Evolutionary conservation across 768 basidiomycete species (phyloP).

Genomic region (Boletus rufocinnamomeus): DNA sequence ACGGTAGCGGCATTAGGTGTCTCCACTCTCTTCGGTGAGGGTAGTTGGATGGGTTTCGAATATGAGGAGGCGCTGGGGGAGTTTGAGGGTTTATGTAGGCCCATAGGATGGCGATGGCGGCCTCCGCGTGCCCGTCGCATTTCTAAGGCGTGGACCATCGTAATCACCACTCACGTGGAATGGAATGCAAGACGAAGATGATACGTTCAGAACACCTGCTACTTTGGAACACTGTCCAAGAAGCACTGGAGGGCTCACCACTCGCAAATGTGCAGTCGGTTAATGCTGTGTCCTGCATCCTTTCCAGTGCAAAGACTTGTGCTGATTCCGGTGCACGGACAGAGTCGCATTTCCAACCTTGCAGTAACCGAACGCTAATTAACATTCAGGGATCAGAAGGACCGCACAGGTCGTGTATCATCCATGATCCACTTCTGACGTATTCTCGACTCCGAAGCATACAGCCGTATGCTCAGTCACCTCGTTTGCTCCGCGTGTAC

Average conservation of each 20-base stretch:
- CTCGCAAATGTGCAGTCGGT: not conserved
- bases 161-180: slow-evolving; percentile 22
- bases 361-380: slow-evolving; percentile 8
- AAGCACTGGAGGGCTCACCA: slow-evolving; percentile 7
- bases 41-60: slow-evolving; percentile 15
- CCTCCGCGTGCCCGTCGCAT: slow-evolving; percentile 30
- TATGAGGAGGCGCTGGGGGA: slow-evolving; percentile 12
- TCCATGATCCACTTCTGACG: slow-evolving; percentile 10
- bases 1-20: slow-evolving; percentile 27
- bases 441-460: slow-evolving; percentile 14
- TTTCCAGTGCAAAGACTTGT: slow-evolving; percentile 8
- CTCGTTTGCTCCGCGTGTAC: slow-evolving; percentile 22
- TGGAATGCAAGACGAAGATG: slow-evolving; percentile 11
- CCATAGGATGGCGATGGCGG: slow-evolving; percentile 14
- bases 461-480: slow-evolving; percentile 10
- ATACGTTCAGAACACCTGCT: not conserved
- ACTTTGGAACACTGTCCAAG: not conserved
- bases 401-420: slow-evolving; percentile 3
- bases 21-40: slow-evolving; percentile 1
- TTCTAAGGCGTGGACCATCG: slow-evolving; percentile 24
- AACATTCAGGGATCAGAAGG: slow-evolving; percentile 10
- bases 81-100: slow-evolving; percentile 30
- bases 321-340: not conserved
- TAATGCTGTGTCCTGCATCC: slow-evolving; percentile 11
- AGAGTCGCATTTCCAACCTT: slow-evolving; percentile 6